Conservation (phyloP, 129 eudicot species). For the Pittosporum tobira region DNA sequence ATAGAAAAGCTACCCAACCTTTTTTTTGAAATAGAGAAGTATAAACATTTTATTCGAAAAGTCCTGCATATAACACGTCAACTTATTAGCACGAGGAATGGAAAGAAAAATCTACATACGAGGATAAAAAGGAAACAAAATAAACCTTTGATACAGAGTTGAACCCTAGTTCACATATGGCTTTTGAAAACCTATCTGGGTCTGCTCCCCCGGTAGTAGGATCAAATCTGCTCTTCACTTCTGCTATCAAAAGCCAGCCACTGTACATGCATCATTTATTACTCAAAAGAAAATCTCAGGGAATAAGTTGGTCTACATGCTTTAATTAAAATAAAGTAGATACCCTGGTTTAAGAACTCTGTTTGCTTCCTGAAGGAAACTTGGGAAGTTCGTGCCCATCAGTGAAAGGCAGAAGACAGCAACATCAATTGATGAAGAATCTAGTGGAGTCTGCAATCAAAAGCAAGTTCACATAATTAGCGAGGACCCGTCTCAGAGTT, state of each 20-base stretch:
- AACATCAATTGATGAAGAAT: constrained; percentile 59
- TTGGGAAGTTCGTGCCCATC: constrained; percentile 87
- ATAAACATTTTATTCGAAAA: constrained; percentile 90
- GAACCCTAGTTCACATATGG: constrained; percentile 75
- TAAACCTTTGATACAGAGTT: constrained; percentile 54
- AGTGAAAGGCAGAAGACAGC: constrained; percentile 89
- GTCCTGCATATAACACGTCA: constrained; percentile 49
- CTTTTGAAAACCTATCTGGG: constrained; percentile 45
- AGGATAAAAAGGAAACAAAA: neutral
- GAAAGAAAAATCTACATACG: neutral
- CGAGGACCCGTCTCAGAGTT: neutral
- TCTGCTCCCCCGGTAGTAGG: constrained; percentile 84
- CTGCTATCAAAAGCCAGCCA: constrained; percentile 98
- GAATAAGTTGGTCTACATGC: neutral
- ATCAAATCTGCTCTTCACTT: constrained; percentile 91
- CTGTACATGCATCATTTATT: constrained; percentile 34
- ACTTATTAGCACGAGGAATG: constrained; percentile 13
- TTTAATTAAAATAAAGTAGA: neutral
- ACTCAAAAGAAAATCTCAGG: constrained; percentile 3
- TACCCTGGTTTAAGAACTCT: constrained; percentile 84
- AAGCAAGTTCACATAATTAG: neutral
- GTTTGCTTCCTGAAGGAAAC: constrained; percentile 70
- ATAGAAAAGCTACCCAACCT: constrained; percentile 35
- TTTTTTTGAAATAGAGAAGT: constrained; percentile 66
- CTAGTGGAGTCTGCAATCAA: constrained; percentile 73